phyloP scores from a whole-genome alignment of 2,329 filamentous ascomycete genomes.

The Ophiostoma populinum region DNA sequence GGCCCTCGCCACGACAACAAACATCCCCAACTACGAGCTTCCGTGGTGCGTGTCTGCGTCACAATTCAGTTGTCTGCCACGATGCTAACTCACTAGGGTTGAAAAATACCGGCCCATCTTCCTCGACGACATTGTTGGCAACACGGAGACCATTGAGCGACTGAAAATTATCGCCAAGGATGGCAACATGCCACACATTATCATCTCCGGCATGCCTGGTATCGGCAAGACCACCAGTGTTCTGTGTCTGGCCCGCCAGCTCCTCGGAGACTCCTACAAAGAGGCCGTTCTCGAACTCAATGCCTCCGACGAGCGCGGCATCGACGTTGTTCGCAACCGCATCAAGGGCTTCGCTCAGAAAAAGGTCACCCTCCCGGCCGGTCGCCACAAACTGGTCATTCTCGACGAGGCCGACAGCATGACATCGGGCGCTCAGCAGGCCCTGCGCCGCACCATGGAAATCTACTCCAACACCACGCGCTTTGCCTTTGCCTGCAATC shows the following conservation, averaged over 20 bases:
- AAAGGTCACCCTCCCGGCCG: slow-evolving; percentile 84
- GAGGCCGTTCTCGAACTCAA: slow-evolving; percentile 95
- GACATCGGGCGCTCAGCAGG: slow-evolving; percentile 93
- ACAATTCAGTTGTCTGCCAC: not conserved
- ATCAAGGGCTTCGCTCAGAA: slow-evolving; percentile 99
- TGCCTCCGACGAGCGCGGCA: slow-evolving; percentile 88
- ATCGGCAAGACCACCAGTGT: slow-evolving; percentile 98
- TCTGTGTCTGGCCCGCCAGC: slow-evolving; percentile 76
- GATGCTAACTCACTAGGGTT: slow-evolving; percentile 43
- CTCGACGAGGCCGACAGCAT: slow-evolving; percentile 97
- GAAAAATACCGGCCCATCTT: slow-evolving; percentile 95
- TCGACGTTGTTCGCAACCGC: slow-evolving; percentile 89
- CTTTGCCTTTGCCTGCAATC: slow-evolving; percentile 96
- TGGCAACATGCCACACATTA: slow-evolving; percentile 98
- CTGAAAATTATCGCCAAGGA: slow-evolving; percentile 97
- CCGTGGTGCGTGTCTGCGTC: slow-evolving; percentile 42
- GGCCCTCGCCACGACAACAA: slow-evolving; percentile 30
- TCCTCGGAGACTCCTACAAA: slow-evolving; percentile 87
- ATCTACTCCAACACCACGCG: slow-evolving; percentile 94
- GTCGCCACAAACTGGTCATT: slow-evolving; percentile 90
- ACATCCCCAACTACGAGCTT: slow-evolving; percentile 48
- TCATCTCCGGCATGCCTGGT: slow-evolving; percentile 98
- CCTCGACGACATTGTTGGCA: slow-evolving; percentile 92
- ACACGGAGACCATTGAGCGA: slow-evolving; percentile 92
- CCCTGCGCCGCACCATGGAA: slow-evolving; percentile 90